Evolutionary conservation across 768 basidiomycete genomes (phyloP).

Genomic region (Termitomyces sp.): DNA sequence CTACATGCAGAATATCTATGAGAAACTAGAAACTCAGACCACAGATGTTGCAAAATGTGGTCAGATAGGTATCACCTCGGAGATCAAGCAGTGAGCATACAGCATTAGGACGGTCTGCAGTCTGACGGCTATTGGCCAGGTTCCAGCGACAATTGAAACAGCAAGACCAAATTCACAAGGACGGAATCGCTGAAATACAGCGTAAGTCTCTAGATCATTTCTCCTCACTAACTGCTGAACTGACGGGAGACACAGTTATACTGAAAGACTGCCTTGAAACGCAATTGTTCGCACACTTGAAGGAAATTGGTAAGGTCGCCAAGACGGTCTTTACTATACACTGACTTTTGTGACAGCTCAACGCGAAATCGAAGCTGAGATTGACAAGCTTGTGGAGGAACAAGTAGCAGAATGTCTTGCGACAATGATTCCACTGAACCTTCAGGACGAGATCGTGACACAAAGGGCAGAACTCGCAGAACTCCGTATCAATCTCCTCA

Average conservation of each 20-base stretch:
- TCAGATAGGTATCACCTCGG: conserved; percentile 30
- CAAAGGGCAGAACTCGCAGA: conserved; percentile 40
- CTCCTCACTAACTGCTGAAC: not conserved
- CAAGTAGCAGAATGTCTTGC: conserved; percentile 44
- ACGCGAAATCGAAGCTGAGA: conserved; percentile 37
- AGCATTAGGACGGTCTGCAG: not conserved
- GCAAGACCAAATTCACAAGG: conserved; percentile 37
- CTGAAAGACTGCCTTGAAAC: conserved; percentile 39
- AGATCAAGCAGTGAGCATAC: conserved; percentile 33
- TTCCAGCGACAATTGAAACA: conserved; percentile 36
- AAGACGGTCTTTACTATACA: not conserved
- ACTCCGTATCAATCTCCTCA: conserved; percentile 42
- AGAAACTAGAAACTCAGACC: conserved; percentile 38
- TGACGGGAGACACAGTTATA: conserved; percentile 27
- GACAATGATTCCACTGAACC: conserved; percentile 36
- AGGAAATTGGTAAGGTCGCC: conserved; percentile 33
- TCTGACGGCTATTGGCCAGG: conserved; percentile 21
- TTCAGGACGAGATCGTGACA: conserved; percentile 42
- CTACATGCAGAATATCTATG: conserved; percentile 32
- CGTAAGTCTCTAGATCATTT: conserved; percentile 22
- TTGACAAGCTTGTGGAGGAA: conserved; percentile 44
- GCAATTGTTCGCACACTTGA: conserved; percentile 38
- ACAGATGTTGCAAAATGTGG: conserved; percentile 34
- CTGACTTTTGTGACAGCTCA: conserved; percentile 31
- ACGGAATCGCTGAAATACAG: conserved; percentile 44